Conservation (phyloP, 1,284 basidiomycete species). For the Pseudozyma pruni region DNA sequence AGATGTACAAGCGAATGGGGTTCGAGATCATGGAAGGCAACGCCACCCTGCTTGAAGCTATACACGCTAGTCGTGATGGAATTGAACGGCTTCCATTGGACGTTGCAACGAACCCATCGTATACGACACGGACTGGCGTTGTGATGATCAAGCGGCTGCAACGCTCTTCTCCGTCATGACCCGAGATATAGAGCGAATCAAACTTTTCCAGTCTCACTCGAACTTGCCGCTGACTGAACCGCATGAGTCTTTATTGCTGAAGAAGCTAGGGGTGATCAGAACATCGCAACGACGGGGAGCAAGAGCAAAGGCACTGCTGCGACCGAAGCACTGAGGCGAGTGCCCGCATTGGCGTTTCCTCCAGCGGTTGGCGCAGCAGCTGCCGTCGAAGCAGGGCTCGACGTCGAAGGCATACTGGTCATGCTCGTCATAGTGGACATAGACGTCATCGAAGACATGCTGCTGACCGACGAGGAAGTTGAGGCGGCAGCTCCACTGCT, state of each 20-base stretch:
- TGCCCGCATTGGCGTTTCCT: not conserved
- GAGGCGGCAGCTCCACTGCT: not conserved
- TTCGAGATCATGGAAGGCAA: conserved; percentile 7
- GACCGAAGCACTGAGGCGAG: not conserved
- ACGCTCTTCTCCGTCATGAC: no score
- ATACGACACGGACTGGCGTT: conserved; percentile 8
- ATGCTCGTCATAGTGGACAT: not conserved
- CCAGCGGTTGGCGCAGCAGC: not conserved
- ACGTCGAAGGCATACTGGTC: not conserved
- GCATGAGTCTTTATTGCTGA: no score
- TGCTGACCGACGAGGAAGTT: not conserved
- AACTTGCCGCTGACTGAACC: no score
- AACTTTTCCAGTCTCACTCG: no score
- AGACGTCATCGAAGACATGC: not conserved
- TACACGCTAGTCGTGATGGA: conserved; percentile 16
- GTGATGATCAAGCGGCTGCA: conserved; percentile 15
- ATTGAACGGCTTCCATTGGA: conserved; percentile 3
- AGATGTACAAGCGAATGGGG: conserved; percentile 25
- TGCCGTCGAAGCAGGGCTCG: no score
- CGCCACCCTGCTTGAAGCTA: conserved; percentile 12
- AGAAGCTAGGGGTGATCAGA: not conserved
- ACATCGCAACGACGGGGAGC: not conserved
- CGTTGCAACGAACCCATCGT: not conserved
- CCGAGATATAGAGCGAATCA: no score
- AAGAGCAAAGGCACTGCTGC: not conserved